Conservation (phyloP, 2,329 filamentous ascomycete genomes). For the Microdochium trichocladiopsis region DNA sequence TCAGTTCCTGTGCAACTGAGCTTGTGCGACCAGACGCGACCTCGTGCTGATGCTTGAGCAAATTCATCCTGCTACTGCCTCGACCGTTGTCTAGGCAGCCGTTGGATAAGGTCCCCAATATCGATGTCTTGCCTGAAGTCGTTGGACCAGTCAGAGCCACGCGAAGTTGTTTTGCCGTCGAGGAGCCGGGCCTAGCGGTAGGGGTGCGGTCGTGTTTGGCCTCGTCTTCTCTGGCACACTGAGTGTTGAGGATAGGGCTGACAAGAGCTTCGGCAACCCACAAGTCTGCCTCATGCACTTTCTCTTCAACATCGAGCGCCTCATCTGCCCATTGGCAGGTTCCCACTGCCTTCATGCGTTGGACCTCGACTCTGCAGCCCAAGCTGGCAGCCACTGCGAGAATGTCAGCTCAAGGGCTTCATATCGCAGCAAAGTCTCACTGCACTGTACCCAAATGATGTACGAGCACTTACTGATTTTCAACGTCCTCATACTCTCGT, state of each 20-base stretch:
- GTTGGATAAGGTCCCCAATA: slow-evolving; percentile 82
- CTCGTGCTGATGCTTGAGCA: slow-evolving; percentile 90
- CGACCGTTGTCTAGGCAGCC: slow-evolving; percentile 86
- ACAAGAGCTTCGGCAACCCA: slow-evolving; percentile 89
- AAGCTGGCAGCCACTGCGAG: slow-evolving; percentile 71
- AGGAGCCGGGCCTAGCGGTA: slow-evolving; percentile 31
- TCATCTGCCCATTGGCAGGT: slow-evolving; percentile 69
- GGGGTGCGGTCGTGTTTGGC: slow-evolving; percentile 13
- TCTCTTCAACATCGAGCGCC: slow-evolving; percentile 18
- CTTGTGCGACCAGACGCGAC: slow-evolving; percentile 88
- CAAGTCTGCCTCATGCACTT: slow-evolving; percentile 45
- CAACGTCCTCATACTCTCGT: slow-evolving; percentile 81
- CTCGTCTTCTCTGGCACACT: slow-evolving; percentile 13
- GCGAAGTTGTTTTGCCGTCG: slow-evolving; percentile 67
- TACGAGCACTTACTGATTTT: slow-evolving; percentile 44
- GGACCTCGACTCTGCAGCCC: slow-evolving; percentile 76
- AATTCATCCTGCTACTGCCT: slow-evolving; percentile 79
- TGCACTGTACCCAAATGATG: not conserved
- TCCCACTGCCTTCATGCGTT: slow-evolving; percentile 78
- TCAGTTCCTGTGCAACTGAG: slow-evolving; percentile 86
- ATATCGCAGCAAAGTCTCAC: too few relatives aligned
- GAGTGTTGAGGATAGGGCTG: slow-evolving; percentile 57
- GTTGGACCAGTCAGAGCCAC: slow-evolving; percentile 85
- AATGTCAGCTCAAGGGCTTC: not conserved
- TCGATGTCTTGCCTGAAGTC: slow-evolving; percentile 84